Percentiles rank a stretch among this genome's conserved stretches.
Evolutionary conservation across 2,329 filamentous ascomycete genomes (phyloP).

Genomic region (Pseudocercospora crystallina): DNA sequence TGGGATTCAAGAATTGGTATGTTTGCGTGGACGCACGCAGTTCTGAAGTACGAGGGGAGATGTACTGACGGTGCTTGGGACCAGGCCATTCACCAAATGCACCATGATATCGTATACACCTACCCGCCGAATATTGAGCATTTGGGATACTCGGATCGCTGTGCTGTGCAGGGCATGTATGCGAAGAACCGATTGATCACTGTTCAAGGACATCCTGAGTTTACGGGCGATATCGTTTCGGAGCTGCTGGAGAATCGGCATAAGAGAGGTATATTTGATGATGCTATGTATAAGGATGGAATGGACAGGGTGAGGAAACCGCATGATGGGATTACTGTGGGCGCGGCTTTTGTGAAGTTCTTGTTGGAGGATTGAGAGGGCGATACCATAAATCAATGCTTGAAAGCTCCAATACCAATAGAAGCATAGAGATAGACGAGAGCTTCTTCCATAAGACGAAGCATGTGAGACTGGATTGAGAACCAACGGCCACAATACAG

Average conservation of each 20-base stretch:
- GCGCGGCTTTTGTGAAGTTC: constrained; percentile 73
- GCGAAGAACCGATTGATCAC: constrained; percentile 65
- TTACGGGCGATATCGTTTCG: constrained; percentile 67
- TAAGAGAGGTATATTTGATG: constrained; percentile 65
- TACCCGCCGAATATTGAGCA: constrained; percentile 62
- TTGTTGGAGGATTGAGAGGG: constrained; percentile 56
- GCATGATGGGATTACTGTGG: constrained; percentile 79
- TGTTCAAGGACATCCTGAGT: constrained; percentile 86
- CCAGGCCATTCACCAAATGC: constrained; percentile 79
- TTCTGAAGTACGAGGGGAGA: background rate
- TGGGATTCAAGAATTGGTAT: constrained; percentile 61
- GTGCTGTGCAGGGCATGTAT: constrained; percentile 80
- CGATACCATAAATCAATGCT: too few species aligned
- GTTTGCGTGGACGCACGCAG: constrained; percentile 23
- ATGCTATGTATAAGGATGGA: constrained; percentile 68
- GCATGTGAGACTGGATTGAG: too few species aligned
- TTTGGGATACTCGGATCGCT: constrained; percentile 65
- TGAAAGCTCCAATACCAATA: too few species aligned
- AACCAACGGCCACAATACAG: too few species aligned
- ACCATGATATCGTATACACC: constrained; percentile 70
- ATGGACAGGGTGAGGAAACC: constrained; percentile 63
- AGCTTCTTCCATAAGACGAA: too few species aligned
- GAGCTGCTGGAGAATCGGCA: constrained; percentile 68
- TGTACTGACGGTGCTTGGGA: background rate
- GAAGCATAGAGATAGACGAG: too few species aligned